Base-by-base conservation (phyloP, 1,284 basidiomycete species). In the Trametes versicolor region DNA sequence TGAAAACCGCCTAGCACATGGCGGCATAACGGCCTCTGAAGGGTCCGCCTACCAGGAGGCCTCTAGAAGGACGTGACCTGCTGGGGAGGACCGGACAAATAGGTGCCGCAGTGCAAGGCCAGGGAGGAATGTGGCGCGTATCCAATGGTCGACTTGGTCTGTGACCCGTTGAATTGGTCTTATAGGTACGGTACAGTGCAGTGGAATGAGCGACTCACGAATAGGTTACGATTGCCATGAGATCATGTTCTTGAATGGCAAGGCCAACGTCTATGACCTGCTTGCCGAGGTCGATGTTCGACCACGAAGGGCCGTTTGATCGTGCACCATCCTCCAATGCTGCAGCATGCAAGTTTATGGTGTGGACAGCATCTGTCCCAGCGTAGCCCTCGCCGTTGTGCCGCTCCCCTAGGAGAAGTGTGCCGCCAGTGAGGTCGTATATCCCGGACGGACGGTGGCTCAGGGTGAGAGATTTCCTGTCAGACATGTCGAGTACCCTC, bases 211-310 rank as follows among this genome's bases (percentile, higher is more conserved):
- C 41, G 6, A 37, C 37, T 54, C 64, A 80, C 80, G 71, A 75
- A 45, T 70, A 68, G 6, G 81, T 80, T 25, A 84, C 71, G 45
- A 83, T 66, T 0, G 78, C 81, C 29, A 84, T 74, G 19, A 85
- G 70, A 71, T 85, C 82, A 62, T 83, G 82, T 65, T 85, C 83
- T 13, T 80, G 73, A n/a, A 84, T 69, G 27, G 77, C 76, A 32
- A 85, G 64, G 0, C 81, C 83, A 65, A 85, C 77, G 64, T 85
- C 70, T 13, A 71, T 69, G 50, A 70, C 62, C 29, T 60, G 64
- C 43, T 58, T 57, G 8, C 63, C 60, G 79, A 79, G 63, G 9
- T 73, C 60, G 15, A 83, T 71, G 13, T 64, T 71, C 12, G 66
- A 70, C 82, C 82, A 84, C 41, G 56, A 41, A 13, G 62, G 43